These are phyloP conservation scores for Rhizophlyctis rosea DNA, from an alignment of 192 early-diverging fungal species.

Conservation along the genomic window DNA sequence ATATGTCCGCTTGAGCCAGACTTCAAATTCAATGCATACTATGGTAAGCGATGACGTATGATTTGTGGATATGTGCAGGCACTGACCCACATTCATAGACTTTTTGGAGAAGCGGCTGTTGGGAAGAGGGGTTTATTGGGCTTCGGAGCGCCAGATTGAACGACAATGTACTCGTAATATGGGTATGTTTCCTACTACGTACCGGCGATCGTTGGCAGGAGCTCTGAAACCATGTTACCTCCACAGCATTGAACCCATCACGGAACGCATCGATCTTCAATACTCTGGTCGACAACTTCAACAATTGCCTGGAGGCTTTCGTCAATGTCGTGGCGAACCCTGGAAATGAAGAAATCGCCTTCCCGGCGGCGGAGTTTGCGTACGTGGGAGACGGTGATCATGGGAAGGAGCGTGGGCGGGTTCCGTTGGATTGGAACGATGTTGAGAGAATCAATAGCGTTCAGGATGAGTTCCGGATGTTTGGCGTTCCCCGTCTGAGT, in stretches of 20 bases:
- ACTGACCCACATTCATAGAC: too few relatives aligned
- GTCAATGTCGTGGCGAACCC: background rate
- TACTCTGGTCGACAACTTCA: background rate
- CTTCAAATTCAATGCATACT: slow-evolving; percentile 5
- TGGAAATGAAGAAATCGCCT: background rate
- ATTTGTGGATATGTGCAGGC: too few relatives aligned
- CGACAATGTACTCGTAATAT: slow-evolving; percentile 15
- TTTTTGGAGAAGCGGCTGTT: slow-evolving; percentile 2
- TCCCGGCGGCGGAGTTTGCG: background rate
- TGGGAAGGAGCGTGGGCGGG: background rate
- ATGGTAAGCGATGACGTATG: background rate
- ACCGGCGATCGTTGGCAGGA: too few relatives aligned
- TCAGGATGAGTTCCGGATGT: background rate
- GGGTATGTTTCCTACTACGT: slow-evolving; percentile 3
- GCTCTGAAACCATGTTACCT: too few relatives aligned
- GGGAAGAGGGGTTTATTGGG: too few relatives aligned
- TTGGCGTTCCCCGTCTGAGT: background rate
- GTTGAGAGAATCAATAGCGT: background rate
- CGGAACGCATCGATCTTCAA: background rate
- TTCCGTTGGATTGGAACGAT: background rate
- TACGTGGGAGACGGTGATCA: background rate
- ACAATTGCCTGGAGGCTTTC: background rate
- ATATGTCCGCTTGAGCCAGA: background rate
- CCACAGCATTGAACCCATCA: background rate
- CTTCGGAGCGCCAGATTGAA: slow-evolving; percentile 7